Evolutionary conservation across 1,284 basidiomycete species (phyloP).

Genomic region (Malassezia obtusa): DNA sequence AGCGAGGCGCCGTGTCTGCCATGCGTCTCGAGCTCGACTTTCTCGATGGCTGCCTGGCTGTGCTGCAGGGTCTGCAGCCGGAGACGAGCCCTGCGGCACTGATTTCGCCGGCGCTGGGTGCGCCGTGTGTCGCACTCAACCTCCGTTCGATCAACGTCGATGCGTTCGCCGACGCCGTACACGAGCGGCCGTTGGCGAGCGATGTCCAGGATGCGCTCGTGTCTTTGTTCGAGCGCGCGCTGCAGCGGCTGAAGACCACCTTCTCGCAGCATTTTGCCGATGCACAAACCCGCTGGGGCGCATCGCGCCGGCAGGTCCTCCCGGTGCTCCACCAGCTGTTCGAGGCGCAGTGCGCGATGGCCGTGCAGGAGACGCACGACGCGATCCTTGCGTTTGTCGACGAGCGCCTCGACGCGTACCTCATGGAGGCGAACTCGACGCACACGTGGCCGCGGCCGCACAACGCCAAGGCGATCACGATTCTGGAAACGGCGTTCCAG

Average conservation of each 20-base stretch:
- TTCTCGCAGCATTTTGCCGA: slow-evolving; percentile 1
- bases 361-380: slow-evolving; percentile 2
- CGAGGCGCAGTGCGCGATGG: slow-evolving; percentile 2
- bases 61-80: neutral
- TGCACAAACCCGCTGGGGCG: slow-evolving; percentile 9
- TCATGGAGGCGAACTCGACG: neutral
- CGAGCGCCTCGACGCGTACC: slow-evolving; percentile 6
- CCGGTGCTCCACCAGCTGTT: slow-evolving; percentile 11
- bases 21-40: slow-evolving; percentile 7
- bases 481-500: slow-evolving; percentile 37
- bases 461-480: slow-evolving; percentile 21
- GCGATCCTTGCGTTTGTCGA: slow-evolving; percentile 5
- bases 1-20: neutral
- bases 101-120: neutral
- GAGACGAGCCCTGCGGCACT: neutral
- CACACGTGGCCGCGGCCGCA: slow-evolving; percentile 12
- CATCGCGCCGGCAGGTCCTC: slow-evolving; percentile 1
- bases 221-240: slow-evolving; percentile 2
- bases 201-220: slow-evolving; percentile 10
- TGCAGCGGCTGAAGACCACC: slow-evolving; percentile 3
- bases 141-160: neutral
- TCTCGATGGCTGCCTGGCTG: slow-evolving; percentile 9
- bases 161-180: slow-evolving; percentile 3
- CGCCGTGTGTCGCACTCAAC: slow-evolving; percentile 1
- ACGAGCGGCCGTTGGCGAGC: slow-evolving; percentile 2